Evolutionary conservation across 2,329 filamentous ascomycete species (phyloP), one percentile per base, ranked within the genome.

Genomic region (Colletotrichum eleusines): DNA sequence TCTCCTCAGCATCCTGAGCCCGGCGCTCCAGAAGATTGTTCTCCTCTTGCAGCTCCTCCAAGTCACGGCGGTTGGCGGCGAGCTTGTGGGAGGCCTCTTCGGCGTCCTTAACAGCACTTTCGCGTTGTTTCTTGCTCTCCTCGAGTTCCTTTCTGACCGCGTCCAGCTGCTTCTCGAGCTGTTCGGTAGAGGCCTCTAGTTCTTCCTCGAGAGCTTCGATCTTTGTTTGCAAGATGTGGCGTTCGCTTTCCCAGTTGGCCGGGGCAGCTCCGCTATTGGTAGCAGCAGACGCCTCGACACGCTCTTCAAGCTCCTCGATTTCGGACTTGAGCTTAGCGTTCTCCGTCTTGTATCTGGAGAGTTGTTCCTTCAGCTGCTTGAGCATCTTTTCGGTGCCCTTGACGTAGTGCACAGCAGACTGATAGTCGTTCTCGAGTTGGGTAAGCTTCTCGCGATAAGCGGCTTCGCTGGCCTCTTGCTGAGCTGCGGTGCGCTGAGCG

Each of bases 381-480:
- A 99, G 89, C 94, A 99, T 98, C 87, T 98, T 98, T 82, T 99
- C 96, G 1, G 96, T 98, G 69, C 96, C 96, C 81, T 97, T 97
- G 75, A 99, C 94, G 78, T 99, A 99, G 81, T 98, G 96, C 60
- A 98, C 95, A 20, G 96, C 95, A 51, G 96, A 97, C 81, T 98
- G 94, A 79, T 99, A 98, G 80, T 99, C 96, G 78, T 95, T 97
- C 82, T 98, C 95, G 40, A 99, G 89, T 78, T 97, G 95, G 70
- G 94, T 89, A 63, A 99, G 87, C 81, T 98, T 98, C 79, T 98
- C 95, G 73, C 95, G 92, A 83, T 97, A 98, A 57, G 93, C 89
- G 66, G 90, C 88, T 79, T 97, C 95, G n/a, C 94, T 92, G 77
- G 97, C 94, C 75, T 96, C 92, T 71, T 94, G 91, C 65, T 95